Percentiles rank a stretch among this genome's conserved stretches.
phyloP scores from a whole-genome alignment of 371 early-diverging fungal species.

The Circinella minor region DNA sequence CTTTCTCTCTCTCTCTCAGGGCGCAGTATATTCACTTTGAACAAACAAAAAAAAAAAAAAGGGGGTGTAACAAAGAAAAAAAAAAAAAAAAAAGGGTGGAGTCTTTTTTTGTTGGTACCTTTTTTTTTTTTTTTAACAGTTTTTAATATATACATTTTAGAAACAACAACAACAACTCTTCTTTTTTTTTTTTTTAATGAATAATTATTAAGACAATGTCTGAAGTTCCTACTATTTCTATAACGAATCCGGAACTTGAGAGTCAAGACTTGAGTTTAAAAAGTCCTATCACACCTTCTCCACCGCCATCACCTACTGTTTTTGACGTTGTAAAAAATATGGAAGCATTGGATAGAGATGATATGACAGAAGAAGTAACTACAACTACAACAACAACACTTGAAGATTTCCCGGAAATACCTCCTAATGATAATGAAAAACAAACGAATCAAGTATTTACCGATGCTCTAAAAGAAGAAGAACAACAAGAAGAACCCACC shows the following conservation, averaged over 20 bases:
- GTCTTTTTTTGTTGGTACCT: no score
- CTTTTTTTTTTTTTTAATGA: no score
- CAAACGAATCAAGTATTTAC: not conserved
- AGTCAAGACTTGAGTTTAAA: slow-evolving; percentile 37
- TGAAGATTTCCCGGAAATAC: not conserved
- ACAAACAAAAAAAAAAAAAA: no score
- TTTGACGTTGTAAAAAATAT: slow-evolving; percentile 51
- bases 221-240: slow-evolving; percentile 52
- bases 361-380: slow-evolving; percentile 20
- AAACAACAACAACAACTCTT: no score
- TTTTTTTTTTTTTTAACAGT: no score
- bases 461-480: not conserved
- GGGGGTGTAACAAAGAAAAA: no score
- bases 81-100: no score
- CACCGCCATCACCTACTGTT: slow-evolving; percentile 48
- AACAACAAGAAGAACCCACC: not conserved
- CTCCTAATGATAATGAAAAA: not conserved
- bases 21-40: no score
- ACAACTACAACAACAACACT: slow-evolving; percentile 14
- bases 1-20: no score
- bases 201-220: slow-evolving; percentile 19
- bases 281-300: slow-evolving; percentile 29
- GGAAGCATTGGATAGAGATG: slow-evolving; percentile 34
- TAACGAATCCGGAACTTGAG: slow-evolving; percentile 49
- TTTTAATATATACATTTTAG: no score